Evolutionary conservation across 768 basidiomycete genomes (phyloP).

Genomic region (Auricularia sp.): DNA sequence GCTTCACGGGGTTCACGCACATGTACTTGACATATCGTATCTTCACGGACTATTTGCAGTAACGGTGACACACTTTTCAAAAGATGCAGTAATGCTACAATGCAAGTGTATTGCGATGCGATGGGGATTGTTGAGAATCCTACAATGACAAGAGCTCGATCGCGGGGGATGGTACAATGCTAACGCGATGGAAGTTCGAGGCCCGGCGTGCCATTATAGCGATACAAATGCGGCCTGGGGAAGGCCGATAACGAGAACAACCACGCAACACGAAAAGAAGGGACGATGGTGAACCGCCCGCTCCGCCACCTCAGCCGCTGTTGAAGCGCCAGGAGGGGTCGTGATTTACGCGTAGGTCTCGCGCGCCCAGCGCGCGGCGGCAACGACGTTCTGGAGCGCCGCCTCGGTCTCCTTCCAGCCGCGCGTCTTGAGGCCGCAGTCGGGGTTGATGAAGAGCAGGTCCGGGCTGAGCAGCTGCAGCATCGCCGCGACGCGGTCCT

Average conservation of each 20-base stretch:
- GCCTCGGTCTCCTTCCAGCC: slow-evolving; percentile 97
- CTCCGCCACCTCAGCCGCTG: slow-evolving; percentile 39
- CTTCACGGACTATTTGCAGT: background rate
- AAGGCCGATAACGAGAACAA: background rate
- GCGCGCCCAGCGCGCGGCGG: slow-evolving; percentile 91
- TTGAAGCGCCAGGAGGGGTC: slow-evolving; percentile 65
- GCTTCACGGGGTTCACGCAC: no score
- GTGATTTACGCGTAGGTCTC: slow-evolving; percentile 58
- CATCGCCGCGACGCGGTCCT: slow-evolving; percentile 81
- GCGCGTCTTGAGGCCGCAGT: slow-evolving; percentile 98
- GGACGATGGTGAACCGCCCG: background rate
- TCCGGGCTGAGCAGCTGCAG: slow-evolving; percentile 70
- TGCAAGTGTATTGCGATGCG: slow-evolving; percentile 1
- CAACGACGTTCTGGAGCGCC: slow-evolving; percentile 77
- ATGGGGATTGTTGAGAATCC: slow-evolving; percentile 2
- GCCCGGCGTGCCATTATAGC: background rate
- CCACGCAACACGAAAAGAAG: background rate
- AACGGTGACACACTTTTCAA: background rate
- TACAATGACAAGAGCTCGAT: background rate
- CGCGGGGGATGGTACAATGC: background rate
- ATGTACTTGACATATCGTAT: background rate
- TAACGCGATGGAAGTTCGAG: background rate
- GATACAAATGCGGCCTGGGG: background rate
- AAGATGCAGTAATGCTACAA: background rate
- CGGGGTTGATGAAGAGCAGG: slow-evolving; percentile 89